Conservation (phyloP, 805 yeast genomes). For the Pichia californica region DNA sequence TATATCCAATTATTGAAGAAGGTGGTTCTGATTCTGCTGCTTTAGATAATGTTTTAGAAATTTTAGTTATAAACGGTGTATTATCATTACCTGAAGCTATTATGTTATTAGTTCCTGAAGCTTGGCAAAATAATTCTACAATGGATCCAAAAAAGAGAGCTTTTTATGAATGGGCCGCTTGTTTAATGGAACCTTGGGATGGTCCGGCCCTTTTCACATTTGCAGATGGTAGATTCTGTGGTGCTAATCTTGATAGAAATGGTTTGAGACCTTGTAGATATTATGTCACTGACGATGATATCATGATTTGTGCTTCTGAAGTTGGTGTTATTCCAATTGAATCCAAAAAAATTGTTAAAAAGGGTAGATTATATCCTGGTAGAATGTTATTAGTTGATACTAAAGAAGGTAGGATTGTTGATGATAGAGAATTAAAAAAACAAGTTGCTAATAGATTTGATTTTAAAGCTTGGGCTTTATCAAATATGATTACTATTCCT, state of each 20-base stretch:
- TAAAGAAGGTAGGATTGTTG: conserved; percentile 85
- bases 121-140: conserved; percentile 83
- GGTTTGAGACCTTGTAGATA: conserved; percentile 98
- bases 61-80: conserved; percentile 86
- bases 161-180: conserved; percentile 98
- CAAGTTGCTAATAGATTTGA: conserved; percentile 78
- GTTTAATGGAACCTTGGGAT: conserved; percentile 99
- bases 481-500: conserved; percentile 78
- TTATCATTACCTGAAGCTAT: conserved; percentile 93
- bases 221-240: conserved; percentile 96
- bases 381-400: conserved; percentile 95
- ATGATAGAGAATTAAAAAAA: conserved; percentile 80
- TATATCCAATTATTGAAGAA: conserved; percentile 94
- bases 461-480: conserved; percentile 88
- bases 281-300: conserved; percentile 89
- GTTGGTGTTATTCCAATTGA: conserved; percentile 94
- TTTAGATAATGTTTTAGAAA: conserved; percentile 89
- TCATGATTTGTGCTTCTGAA: conserved; percentile 96
- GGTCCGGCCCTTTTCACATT: conserved; percentile 97
- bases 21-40: conserved; percentile 99
- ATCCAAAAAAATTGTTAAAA: conserved; percentile 72
- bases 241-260: conserved; percentile 95
- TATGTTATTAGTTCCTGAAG: conserved; percentile 96
- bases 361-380: conserved; percentile 95
- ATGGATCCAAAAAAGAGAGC: conserved; percentile 93